Conservation (phyloP, 75 land plant genomes). For the Pinus taeda region DNA sequence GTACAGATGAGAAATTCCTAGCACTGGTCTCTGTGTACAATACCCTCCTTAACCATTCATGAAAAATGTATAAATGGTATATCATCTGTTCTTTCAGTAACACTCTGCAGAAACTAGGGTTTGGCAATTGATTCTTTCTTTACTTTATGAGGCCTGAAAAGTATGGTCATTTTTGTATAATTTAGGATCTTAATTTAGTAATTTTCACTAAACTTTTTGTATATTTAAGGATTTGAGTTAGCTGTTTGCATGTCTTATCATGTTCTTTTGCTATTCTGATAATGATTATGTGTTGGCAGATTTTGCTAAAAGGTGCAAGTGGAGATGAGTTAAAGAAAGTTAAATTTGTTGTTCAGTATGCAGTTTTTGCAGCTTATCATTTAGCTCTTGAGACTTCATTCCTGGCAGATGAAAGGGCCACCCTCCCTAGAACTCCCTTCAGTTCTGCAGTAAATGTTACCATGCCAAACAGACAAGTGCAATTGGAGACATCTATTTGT, state of each 20-base stretch:
- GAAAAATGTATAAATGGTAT: neutral
- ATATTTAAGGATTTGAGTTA: neutral
- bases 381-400: slow-evolving; percentile 91
- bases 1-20: neutral
- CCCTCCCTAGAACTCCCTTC: slow-evolving; percentile 41
- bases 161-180: neutral
- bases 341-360: slow-evolving; percentile 64
- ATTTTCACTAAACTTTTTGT: neutral
- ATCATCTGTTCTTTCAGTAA: neutral
- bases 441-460: slow-evolving; percentile 21
- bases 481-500: slow-evolving; percentile 22
- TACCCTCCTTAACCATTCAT: neutral
- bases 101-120: neutral
- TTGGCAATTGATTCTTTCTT: neutral
- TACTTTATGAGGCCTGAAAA: neutral
- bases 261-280: neutral
- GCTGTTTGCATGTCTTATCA: neutral
- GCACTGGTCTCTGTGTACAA: neutral
- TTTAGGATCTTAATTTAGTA: neutral
- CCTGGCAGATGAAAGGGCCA: slow-evolving; percentile 77
- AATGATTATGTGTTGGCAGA: slow-evolving; percentile 40
- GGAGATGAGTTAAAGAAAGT: slow-evolving; percentile 81
- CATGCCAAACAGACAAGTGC: slow-evolving; percentile 17
- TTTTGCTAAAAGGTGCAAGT: slow-evolving; percentile 74
- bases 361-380: slow-evolving; percentile 88